Evolutionary conservation across 805 yeast species (phyloP).

Genomic region (Candida ponderosae): DNA sequence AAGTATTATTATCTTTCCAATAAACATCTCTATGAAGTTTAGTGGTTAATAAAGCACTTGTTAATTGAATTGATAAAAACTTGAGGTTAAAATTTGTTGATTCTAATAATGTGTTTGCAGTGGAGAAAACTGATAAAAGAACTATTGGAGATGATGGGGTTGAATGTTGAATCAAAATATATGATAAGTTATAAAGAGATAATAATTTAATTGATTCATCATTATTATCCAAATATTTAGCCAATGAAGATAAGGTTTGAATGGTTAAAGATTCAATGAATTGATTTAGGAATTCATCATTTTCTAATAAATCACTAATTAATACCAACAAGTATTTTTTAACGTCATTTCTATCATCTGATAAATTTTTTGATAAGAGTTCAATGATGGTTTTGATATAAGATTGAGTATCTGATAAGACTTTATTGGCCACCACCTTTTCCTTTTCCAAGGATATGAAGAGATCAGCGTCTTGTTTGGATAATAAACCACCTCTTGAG

Average conservation of each 20-base stretch:
- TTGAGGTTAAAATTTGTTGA: constrained; percentile 42
- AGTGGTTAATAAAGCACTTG: constrained; percentile 50
- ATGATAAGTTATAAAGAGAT: constrained; percentile 44
- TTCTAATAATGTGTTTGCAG: constrained; percentile 12
- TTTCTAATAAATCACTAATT: constrained; percentile 42
- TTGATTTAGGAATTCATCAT: constrained; percentile 30
- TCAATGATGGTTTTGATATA: constrained; percentile 50
- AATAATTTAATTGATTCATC: constrained; percentile 54
- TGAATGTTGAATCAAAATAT: constrained; percentile 33
- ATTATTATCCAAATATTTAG: constrained; percentile 40
- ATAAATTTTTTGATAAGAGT: constrained; percentile 42
- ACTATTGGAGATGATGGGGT: constrained; percentile 18
- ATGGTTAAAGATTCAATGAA: constrained; percentile 20
- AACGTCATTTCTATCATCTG: constrained; percentile 50
- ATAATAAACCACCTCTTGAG: constrained; percentile 61
- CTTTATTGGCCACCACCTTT: constrained; percentile 27
- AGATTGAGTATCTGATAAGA: constrained; percentile 34
- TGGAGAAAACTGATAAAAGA: constrained; percentile 9
- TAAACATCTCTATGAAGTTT: constrained; percentile 46
- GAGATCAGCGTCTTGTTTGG: constrained; percentile 54
- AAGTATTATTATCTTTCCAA: constrained; percentile 34
- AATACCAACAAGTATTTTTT: constrained; percentile 57
- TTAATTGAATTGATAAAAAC: constrained; percentile 56
- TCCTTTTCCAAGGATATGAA: constrained; percentile 26
- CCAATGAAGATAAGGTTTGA: constrained; percentile 47